phyloP scores from a whole-genome alignment of 345 rosid species.

The Citropsis articulata region DNA sequence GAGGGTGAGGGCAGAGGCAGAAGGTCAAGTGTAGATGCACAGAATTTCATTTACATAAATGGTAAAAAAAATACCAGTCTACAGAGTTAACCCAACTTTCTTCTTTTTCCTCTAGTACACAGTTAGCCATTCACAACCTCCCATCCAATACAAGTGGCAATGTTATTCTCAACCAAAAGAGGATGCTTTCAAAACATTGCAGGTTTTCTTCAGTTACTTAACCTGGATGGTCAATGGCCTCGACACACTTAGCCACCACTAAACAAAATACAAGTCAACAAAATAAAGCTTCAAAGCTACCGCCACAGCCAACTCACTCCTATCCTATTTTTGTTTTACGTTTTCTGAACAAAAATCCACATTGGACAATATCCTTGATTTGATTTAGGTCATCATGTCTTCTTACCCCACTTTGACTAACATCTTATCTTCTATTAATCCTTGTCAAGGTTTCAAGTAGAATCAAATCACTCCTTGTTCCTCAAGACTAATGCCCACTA shows the following conservation, averaged over 20 bases:
- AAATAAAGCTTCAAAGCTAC: not conserved
- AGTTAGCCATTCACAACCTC: not conserved
- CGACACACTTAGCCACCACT: not conserved
- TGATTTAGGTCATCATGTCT: not conserved
- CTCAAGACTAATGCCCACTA: not conserved
- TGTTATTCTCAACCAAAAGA: not conserved
- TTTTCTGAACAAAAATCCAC: not conserved
- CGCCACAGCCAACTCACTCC: not conserved
- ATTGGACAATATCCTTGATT: not conserved
- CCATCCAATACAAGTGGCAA: not conserved
- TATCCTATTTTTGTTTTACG: not conserved
- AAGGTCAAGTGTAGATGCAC: not conserved
- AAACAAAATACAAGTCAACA: not conserved
- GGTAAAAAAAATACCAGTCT: not conserved
- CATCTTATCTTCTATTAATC: conserved; percentile 1
- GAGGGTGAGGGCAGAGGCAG: not conserved
- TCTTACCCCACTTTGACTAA: not conserved
- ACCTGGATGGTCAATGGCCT: not conserved
- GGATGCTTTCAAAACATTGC: not conserved
- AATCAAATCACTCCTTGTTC: not conserved
- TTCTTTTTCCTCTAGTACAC: not conserved
- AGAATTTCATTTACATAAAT: not conserved
- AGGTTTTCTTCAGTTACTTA: not conserved
- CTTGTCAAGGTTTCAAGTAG: not conserved
- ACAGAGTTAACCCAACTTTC: not conserved